Evolutionary conservation across 192 early-diverging fungal species (phyloP), one percentile per base, ranked within the genome.

Genomic region (Mortierella claussenii): DNA sequence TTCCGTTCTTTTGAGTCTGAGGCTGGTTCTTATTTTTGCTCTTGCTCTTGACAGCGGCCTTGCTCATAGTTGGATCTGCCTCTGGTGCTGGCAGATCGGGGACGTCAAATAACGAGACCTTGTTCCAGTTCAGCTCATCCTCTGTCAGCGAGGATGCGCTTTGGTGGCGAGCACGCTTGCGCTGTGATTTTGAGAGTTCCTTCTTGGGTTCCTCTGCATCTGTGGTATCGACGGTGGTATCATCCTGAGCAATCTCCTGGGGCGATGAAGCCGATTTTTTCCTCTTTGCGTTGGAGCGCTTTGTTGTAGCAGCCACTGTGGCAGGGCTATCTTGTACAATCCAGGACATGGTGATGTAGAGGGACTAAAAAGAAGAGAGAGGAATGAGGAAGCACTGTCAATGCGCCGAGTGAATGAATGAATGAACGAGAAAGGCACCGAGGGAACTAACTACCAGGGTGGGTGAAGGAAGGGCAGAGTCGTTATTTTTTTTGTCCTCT

Each of bases 271-370:
- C 10, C 13, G 28, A 15, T 53, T 76, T 76, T 62, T 76, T 76
- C 58, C 73, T 66, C 53, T 76, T 76, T 31, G 64, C 59, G 26
- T 76, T 76, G 4, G 73, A 76, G 18, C 73, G 73, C 47, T 76
- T 67, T 52, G 49, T 26, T 44, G 44, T 10, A 33, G 44, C 18
- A 48, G 56, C 40, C 0, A 44, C 37, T 4, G 57, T 4, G 0
- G 58, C 40, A 8, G 73, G 52, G n/a, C 11, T 56, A 53, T 76
- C 73, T 62, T 66, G 18, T 28, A 76, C 70, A 40, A 60, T 56
- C 70, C 70, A 75, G 70, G 70, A 32, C 70, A 75, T 75, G 33
- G 18, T 24, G 13, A 40, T 40, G 37, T 10, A 40, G 7, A n/a
- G n/a, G n/a, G n/a, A n/a, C n/a, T n/a, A n/a, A 10, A 40, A 40